Percentiles rank a stretch among this genome's conserved stretches.
These are phyloP conservation scores for Pichia eremophila DNA, from an alignment of 805 yeast species.

Conservation along the genomic window DNA sequence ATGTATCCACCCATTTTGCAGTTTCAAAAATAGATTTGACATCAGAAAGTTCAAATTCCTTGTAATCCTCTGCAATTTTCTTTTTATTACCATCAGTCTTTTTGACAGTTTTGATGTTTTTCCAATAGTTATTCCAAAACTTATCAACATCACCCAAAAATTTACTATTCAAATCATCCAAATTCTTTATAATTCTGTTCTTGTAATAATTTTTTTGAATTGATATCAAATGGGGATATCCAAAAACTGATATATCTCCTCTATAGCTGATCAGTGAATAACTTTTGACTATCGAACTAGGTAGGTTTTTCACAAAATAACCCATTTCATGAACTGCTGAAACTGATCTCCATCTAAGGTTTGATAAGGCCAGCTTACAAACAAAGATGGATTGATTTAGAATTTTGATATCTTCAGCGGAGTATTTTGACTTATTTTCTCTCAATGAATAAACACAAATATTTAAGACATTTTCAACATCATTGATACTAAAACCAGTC, in stretches of 20 bases:
- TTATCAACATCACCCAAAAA: slow-evolving; percentile 28
- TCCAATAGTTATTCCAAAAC: slow-evolving; percentile 53
- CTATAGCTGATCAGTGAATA: slow-evolving; percentile 36
- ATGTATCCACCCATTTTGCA: slow-evolving; percentile 21
- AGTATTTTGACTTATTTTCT: slow-evolving; percentile 25
- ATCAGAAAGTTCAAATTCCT: slow-evolving; percentile 9
- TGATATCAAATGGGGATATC: slow-evolving; percentile 48
- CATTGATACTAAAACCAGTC: slow-evolving; percentile 60
- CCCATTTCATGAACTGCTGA: slow-evolving; percentile 60
- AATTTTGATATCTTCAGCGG: slow-evolving; percentile 30
- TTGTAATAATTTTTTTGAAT: slow-evolving; percentile 46
- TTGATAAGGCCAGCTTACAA: slow-evolving; percentile 40
- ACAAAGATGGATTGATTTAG: slow-evolving; percentile 35
- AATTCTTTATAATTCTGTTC: slow-evolving; percentile 35
- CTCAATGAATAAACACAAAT: slow-evolving; percentile 40
- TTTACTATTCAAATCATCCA: slow-evolving; percentile 23
- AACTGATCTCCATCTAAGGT: slow-evolving; percentile 48
- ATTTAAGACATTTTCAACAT: slow-evolving; percentile 41
- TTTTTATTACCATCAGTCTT: slow-evolving; percentile 9
- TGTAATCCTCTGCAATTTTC: slow-evolving; percentile 8
- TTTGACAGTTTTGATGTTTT: slow-evolving; percentile 26
- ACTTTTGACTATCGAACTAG: slow-evolving; percentile 29
- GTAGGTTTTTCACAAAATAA: slow-evolving; percentile 39
- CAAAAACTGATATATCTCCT: slow-evolving; percentile 35
- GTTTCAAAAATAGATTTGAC: slow-evolving; percentile 19